Percentiles rank a stretch among this genome's conserved stretches.
phyloP scores from a whole-genome alignment of 2,329 filamentous ascomycete species.

The Arthrobotrys iridis region DNA sequence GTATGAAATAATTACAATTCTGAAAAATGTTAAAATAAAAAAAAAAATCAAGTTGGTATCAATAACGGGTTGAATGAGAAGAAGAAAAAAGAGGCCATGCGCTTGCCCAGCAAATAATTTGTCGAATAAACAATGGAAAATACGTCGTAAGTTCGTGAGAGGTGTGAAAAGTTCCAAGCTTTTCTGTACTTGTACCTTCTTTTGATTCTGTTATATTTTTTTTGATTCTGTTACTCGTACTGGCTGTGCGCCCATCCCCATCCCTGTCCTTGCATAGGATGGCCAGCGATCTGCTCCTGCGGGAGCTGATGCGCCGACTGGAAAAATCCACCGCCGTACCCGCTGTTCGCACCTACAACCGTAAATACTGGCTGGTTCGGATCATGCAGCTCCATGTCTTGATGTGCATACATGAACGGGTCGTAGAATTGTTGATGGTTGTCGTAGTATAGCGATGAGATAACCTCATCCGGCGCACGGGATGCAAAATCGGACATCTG shows the following conservation, averaged over 20 bases:
- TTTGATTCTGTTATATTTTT: background rate
- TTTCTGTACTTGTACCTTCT: slow-evolving; percentile 38
- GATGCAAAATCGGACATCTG: slow-evolving; percentile 50
- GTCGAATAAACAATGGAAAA: background rate
- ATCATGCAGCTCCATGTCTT: slow-evolving; percentile 53
- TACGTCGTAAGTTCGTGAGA: slow-evolving; percentile 25
- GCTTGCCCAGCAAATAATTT: slow-evolving; percentile 5
- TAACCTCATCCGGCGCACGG: slow-evolving; percentile 41
- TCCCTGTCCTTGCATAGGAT: slow-evolving; percentile 38
- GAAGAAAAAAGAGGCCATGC: slow-evolving; percentile 9
- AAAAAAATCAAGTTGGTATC: slow-evolving; percentile 21
- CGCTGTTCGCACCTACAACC: slow-evolving; percentile 29
- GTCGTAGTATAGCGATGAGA: slow-evolving; percentile 41
- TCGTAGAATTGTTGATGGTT: slow-evolving; percentile 43
- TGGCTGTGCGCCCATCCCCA: slow-evolving; percentile 34
- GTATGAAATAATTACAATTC: slow-evolving; percentile 43
- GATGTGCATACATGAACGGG: slow-evolving; percentile 49
- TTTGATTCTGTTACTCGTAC: slow-evolving; percentile 13
- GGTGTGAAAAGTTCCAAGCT: slow-evolving; percentile 6
- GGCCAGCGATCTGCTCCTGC: background rate
- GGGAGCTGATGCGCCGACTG: slow-evolving; percentile 31
- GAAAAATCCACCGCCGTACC: slow-evolving; percentile 43
- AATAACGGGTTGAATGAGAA: background rate
- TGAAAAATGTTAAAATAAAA: slow-evolving; percentile 16
- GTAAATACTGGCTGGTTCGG: slow-evolving; percentile 44